phyloP scores from a whole-genome alignment of 495 filamentous ascomycete genomes.

The Bacidia rubella region DNA sequence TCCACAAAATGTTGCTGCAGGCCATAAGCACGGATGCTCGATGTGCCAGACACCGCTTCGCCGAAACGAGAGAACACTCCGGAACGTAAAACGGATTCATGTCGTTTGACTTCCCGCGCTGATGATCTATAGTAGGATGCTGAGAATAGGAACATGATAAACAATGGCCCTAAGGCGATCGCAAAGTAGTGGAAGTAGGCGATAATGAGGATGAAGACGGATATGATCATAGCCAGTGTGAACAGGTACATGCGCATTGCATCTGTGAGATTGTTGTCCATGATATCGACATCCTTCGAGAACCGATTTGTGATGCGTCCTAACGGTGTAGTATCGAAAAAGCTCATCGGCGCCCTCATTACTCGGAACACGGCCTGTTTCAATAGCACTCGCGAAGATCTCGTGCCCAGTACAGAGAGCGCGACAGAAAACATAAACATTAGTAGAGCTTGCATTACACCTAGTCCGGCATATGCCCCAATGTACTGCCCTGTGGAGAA shows the following conservation, averaged over 20 bases:
- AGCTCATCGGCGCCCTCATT: constrained; percentile 84
- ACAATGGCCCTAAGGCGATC: constrained; percentile 72
- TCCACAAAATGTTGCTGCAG: constrained; percentile 56
- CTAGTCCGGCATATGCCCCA: constrained; percentile 72
- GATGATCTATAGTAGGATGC: constrained; percentile 82
- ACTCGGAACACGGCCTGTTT: constrained; percentile 67
- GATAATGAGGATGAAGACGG: constrained; percentile 79
- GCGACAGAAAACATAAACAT: constrained; percentile 60
- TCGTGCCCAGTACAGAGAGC: constrained; percentile 67
- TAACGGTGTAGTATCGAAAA: constrained; percentile 93
- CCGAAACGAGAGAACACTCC: constrained; percentile 81
- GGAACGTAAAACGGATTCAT: constrained; percentile 79
- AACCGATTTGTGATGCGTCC: constrained; percentile 97
- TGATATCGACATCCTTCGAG: constrained; percentile 84
- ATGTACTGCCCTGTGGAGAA: constrained; percentile 63
- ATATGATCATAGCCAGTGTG: constrained; percentile 62
- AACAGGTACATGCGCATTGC: constrained; percentile 88
- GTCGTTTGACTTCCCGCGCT: constrained; percentile 84
- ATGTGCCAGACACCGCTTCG: constrained; percentile 70
- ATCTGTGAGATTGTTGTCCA: constrained; percentile 89
- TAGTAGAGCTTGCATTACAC: constrained; percentile 54
- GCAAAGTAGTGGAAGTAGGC: constrained; percentile 89
- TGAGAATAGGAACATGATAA: constrained; percentile 67
- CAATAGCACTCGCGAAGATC: constrained; percentile 69
- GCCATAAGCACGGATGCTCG: constrained; percentile 81